Evolutionary conservation across 306 rosid species (phyloP), one percentile per base, ranked within the genome.

Genomic region (Ammopiptanthus mongolicus): DNA sequence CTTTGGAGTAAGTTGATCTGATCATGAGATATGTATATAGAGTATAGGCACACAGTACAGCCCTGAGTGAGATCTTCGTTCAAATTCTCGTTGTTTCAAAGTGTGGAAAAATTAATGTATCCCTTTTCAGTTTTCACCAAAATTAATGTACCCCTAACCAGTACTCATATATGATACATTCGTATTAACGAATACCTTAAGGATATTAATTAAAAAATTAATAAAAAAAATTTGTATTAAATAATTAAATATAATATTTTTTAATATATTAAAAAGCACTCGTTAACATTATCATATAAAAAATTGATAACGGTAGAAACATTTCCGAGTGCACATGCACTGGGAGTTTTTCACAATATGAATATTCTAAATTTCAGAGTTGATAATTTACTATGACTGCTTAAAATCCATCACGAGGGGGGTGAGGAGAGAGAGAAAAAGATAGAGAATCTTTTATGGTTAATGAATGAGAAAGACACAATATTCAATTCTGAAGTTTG

Each of bases 401-500:
- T 56, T 9, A 39, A 33, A 75, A 31, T 62, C 61, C 62, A 37
- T 60, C 86, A 83, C 82, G 77, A 83, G 83, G 52, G 23, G 17
- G 5, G 78, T 63, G 77, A 73, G 78, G 51, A 34, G 73, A 62
- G 78, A 64, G 84, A 74, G 44, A 19, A 69, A 75, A 61, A 56
- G 13, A 75, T 4, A 70, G 78, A 74, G 82, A 84, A 76, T 84
- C 80, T 80, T 74, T 80, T 71, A 62, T 52, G 65, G 82, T 59
- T 84, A 76, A 82, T 80, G 69, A 69, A 80, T 69, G 87, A 69
- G 76, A 83, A 78, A 71, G 82, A 78, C 80, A 73, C 12, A 68
- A 50, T 74, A 80, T 84, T 82, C 71, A 74, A 69, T 42, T 69
- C 15, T 3, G 42, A 77, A 86, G 75, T 87, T 84, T 84, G 88